A percentile compares a stretch with the other conserved stretches of the same genome.
Conservation (phyloP, 176 grass and related monocot species). For the Cenchrus americanus region DNA sequence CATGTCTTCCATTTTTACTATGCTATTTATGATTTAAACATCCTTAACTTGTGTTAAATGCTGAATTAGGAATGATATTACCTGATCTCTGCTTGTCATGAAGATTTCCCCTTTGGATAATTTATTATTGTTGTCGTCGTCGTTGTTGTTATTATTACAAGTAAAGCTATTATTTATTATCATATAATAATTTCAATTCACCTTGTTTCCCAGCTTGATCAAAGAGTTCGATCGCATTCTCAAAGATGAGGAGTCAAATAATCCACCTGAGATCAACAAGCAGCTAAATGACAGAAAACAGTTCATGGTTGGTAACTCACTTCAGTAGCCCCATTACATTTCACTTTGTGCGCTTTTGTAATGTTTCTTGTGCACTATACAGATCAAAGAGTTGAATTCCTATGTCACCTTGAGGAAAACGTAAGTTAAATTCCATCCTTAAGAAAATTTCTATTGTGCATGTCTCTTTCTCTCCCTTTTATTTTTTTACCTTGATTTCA, state of each 20-base stretch:
- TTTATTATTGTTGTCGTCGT: background rate
- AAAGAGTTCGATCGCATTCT: constrained; percentile 86
- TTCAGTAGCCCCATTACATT: constrained; percentile 12
- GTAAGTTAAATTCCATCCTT: constrained; percentile 59
- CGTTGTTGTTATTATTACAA: too few relatives aligned
- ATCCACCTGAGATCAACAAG: constrained; percentile 70
- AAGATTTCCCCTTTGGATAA: constrained; percentile 17
- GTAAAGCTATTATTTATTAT: background rate
- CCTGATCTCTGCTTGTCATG: background rate
- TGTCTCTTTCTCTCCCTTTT: background rate
- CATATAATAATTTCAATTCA: constrained; percentile 10
- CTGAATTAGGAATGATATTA: constrained; percentile 17
- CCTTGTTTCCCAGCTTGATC: constrained; percentile 58
- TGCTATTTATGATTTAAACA: constrained; percentile 6
- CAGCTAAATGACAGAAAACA: constrained; percentile 97
- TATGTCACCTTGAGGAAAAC: constrained; percentile 97
- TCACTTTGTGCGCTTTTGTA: constrained; percentile 19
- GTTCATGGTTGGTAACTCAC: constrained; percentile 66
- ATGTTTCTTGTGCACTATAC: constrained; percentile 40
- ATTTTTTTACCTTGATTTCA: background rate
- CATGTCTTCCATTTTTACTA: background rate
- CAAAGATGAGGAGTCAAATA: constrained; percentile 79
- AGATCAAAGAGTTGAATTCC: constrained; percentile 99
- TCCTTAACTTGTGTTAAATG: background rate
- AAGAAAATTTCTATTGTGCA: background rate